phyloP scores from a whole-genome alignment of 768 basidiomycete genomes.

The Trametes cinnabarina region DNA sequence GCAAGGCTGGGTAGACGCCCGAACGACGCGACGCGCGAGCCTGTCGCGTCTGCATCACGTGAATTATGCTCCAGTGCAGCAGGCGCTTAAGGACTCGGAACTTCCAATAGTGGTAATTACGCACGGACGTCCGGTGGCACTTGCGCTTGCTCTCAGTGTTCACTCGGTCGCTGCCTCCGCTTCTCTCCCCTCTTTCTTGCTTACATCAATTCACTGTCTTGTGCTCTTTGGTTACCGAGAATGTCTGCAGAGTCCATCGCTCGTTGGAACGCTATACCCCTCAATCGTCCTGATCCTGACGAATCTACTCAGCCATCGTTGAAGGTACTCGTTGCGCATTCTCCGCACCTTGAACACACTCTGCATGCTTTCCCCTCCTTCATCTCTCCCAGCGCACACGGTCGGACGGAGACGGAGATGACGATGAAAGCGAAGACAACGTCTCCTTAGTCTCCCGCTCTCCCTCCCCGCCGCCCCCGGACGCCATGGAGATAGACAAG shows the following conservation, averaged over 20 bases:
- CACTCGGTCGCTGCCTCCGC: not conserved
- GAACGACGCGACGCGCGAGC: conserved; percentile 5
- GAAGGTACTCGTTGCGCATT: conserved; percentile 71
- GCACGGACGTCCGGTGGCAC: not conserved
- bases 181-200: not conserved
- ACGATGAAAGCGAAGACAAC: conserved; percentile 62
- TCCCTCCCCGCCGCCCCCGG: conserved; percentile 60
- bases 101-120: too few relatives aligned
- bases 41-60: conserved; percentile 14
- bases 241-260: conserved; percentile 70
- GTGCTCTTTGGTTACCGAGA: not conserved
- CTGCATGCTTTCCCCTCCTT: conserved; percentile 50
- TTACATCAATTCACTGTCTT: not conserved
- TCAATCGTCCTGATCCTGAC: conserved; percentile 33
- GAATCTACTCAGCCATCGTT: conserved; percentile 24
- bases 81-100: too few relatives aligned
- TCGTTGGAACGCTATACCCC: conserved; percentile 72
- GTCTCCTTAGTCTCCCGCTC: conserved; percentile 72
- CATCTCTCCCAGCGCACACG: conserved; percentile 62
- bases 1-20: not conserved
- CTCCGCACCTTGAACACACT: conserved; percentile 40
- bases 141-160: not conserved
- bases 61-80: not conserved
- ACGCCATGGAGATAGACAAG: conserved; percentile 55
- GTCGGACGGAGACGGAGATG: conserved; percentile 32